These are phyloP conservation scores for Centella asiatica DNA, from an alignment of 129 eudicot genomes.

Conservation along the genomic window DNA sequence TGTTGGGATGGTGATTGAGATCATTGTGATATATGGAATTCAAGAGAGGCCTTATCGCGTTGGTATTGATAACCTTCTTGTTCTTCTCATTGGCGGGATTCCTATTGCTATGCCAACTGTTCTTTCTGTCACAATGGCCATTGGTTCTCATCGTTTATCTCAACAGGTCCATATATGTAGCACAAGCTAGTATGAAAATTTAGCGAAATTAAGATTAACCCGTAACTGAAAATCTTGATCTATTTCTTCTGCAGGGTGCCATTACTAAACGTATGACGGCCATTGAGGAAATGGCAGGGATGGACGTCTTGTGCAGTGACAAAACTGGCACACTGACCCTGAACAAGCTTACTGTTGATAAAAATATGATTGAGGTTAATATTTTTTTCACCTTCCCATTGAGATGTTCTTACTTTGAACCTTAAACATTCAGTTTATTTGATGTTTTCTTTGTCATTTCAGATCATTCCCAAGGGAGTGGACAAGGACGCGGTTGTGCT, in stretches of 20 bases:
- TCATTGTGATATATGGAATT: conserved; percentile 8
- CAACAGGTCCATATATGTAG: conserved; percentile 14
- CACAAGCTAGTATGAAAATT: neutral
- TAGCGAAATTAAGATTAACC: neutral
- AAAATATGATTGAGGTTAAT: conserved; percentile 5
- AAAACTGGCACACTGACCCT: conserved; percentile 10
- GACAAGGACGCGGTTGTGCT: conserved; percentile 3
- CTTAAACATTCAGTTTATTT: neutral
- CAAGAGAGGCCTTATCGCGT: conserved; percentile 10
- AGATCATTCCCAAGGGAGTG: conserved; percentile 2
- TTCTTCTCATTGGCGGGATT: conserved; percentile 16
- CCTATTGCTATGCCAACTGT: conserved; percentile 17
- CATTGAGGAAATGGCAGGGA: conserved; percentile 10
- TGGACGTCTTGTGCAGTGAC: conserved; percentile 12
- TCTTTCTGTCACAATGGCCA: conserved; percentile 16
- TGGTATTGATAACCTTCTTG: conserved; percentile 18
- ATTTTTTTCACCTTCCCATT: neutral
- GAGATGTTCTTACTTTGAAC: neutral
- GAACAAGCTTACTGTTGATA: conserved; percentile 13
- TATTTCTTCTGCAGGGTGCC: conserved; percentile 1
- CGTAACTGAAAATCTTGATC: neutral
- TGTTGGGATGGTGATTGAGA: conserved; percentile 16
- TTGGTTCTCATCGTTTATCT: conserved; percentile 17
- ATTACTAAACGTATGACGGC: conserved; percentile 15
- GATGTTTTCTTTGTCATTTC: neutral